These are phyloP conservation scores for Aspergillus fructus DNA, from an alignment of 2,329 filamentous ascomycete species.

Conservation along the genomic window DNA sequence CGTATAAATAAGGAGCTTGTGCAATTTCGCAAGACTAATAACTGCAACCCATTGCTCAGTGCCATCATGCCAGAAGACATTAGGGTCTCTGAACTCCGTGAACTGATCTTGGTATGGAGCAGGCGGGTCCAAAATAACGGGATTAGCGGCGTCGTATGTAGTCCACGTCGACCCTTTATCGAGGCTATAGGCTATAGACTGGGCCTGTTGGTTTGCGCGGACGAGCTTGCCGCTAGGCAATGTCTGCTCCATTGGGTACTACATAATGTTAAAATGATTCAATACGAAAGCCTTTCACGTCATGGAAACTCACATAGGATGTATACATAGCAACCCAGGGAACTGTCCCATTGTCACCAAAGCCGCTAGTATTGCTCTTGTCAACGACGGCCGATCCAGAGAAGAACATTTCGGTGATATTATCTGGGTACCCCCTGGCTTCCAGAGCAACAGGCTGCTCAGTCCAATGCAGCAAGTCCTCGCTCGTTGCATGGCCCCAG, in stretches of 20 bases:
- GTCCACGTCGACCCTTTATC: constrained; percentile 10
- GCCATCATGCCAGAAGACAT: constrained; percentile 46
- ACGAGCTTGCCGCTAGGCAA: not conserved
- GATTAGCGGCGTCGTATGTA: constrained; percentile 56
- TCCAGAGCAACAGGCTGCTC: constrained; percentile 4
- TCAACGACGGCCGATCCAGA: too few relatives aligned
- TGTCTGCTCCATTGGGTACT: not conserved
- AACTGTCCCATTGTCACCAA: constrained; percentile 61
- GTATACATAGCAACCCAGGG: constrained; percentile 55
- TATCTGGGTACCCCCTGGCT: constrained; percentile 42
- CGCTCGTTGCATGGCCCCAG: constrained; percentile 53
- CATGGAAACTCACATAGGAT: not conserved
- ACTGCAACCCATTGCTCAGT: constrained; percentile 22
- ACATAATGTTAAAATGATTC: not conserved
- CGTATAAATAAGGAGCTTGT: constrained; percentile 25
- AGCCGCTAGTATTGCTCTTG: constrained; percentile 59
- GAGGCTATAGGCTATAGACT: not conserved
- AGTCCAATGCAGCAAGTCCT: constrained; percentile 35
- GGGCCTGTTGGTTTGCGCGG: not conserved
- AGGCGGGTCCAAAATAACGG: constrained; percentile 54
- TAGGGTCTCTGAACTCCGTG: constrained; percentile 59
- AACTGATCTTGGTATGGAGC: constrained; percentile 46
- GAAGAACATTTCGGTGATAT: constrained; percentile 26
- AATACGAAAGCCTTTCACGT: too few relatives aligned
- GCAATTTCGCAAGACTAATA: constrained; percentile 15